Evolutionary conservation across 306 rosid genomes (phyloP), one percentile per base, ranked within the genome.

Genomic region (Ochetophila trinervis): DNA sequence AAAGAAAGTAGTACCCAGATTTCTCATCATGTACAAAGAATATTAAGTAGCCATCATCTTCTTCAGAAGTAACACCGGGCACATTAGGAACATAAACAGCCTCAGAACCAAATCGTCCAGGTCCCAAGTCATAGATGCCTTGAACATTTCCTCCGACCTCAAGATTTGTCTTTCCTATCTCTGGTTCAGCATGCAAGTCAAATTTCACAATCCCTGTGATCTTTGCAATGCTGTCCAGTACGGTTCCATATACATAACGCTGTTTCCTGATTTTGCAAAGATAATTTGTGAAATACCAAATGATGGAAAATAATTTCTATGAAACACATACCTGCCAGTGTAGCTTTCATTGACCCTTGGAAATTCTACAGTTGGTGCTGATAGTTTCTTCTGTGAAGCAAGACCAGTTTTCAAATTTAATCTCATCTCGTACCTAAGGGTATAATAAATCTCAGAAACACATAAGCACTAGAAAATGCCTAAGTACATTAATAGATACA

Each of bases 31-130:
- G 95, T n/a, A 84, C 94, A 66, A 87, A 93, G 70, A 81, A 74
- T 63, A 93, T 86, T 65, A 89, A 79, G 84, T 84, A 89, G 73
- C 98, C 98, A 76, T 89, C 96, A 75, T 93, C 98, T 87, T 93
- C 97, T 82, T 80, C 86, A n/a, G 97, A 82, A 61, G 80, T 36
- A 10, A 67, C 72, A 35, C 91, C 95, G 11, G 93, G 88, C 37
- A 79, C 68, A 9, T 85, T 80, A 1, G 96, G 98, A 56, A 89
- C 93, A 84, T 75, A 93, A 67, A 93, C 16, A 68, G 94, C 95
- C 70, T 93, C 98, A 15, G 95, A 93, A 54, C 98, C 95, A 70
- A 77, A 93, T 74, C 78, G 83, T 17, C 83, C 87, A 27, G 80
- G 89, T 73, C 98, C 98, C 72, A 93, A 77, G 66, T 89, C 96